phyloP scores from a whole-genome alignment of 78 protist species.

The Pigoraptor vietnamica region DNA sequence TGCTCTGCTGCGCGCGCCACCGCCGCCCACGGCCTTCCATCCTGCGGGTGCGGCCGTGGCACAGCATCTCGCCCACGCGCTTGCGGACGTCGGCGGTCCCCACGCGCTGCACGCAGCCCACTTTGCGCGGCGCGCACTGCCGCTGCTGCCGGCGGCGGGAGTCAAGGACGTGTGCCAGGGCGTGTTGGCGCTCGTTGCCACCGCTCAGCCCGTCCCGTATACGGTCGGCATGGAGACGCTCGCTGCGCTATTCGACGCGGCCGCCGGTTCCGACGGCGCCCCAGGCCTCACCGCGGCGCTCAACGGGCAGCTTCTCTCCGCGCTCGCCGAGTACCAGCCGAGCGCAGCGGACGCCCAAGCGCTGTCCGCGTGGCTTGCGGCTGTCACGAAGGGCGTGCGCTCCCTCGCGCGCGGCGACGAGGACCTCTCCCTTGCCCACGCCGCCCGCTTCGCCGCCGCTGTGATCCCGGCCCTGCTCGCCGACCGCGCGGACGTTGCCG shows the following conservation, averaged over 20 bases:
- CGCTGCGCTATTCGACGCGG: neutral
- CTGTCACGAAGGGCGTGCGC: neutral
- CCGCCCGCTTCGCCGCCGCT: neutral
- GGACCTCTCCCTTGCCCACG: neutral
- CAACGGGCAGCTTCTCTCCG: neutral
- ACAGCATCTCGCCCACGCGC: neutral
- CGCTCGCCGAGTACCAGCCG: neutral
- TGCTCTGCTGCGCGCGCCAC: neutral
- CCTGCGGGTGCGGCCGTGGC: neutral
- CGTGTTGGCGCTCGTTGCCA: neutral
- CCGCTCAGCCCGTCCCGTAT: neutral
- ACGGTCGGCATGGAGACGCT: neutral
- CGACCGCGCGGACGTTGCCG: neutral
- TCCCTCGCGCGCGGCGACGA: neutral
- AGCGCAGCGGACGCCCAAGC: neutral
- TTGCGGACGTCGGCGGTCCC: neutral
- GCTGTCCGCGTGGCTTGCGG: neutral
- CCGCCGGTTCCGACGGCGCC: neutral
- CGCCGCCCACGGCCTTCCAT: neutral
- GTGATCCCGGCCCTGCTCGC: neutral
- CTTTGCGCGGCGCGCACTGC: neutral
- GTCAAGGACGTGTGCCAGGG: neutral
- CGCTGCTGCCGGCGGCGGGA: neutral
- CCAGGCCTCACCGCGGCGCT: neutral
- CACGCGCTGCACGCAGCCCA: neutral